phyloP scores from a whole-genome alignment of 495 filamentous ascomycete genomes.

The Daldinia loculata region DNA sequence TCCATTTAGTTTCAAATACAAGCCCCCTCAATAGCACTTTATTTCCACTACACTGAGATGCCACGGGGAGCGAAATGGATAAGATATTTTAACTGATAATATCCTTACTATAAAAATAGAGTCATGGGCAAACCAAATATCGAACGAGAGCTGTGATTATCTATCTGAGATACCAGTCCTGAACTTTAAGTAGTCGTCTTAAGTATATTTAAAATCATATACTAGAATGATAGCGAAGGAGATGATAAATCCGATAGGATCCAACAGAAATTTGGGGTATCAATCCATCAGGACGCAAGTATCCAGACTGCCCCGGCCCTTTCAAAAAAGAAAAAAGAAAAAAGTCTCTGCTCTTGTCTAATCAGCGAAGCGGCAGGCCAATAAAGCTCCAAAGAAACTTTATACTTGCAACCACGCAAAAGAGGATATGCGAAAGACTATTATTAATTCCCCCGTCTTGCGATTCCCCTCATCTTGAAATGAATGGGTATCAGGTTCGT shows the following conservation, averaged over 20 bases:
- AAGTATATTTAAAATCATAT: conserved; percentile 34
- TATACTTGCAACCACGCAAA: conserved; percentile 16
- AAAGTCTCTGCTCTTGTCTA: conserved; percentile 38
- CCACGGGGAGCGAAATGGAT: too few species aligned
- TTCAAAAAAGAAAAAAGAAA: conserved; percentile 12
- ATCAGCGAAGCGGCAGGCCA: conserved; percentile 10
- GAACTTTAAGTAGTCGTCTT: conserved; percentile 4
- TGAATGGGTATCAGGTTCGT: conserved; percentile 47
- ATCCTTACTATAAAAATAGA: not conserved
- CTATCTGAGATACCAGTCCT: conserved; percentile 22
- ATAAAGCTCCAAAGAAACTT: conserved; percentile 3
- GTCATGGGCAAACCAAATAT: not conserved
- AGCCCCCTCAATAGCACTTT: too few species aligned
- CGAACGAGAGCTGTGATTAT: conserved; percentile 38
- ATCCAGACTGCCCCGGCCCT: conserved; percentile 17
- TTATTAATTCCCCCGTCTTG: conserved; percentile 45
- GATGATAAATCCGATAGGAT: conserved; percentile 19
- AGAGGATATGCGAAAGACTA: conserved; percentile 36
- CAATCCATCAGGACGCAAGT: conserved; percentile 32
- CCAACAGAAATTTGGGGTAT: conserved; percentile 37
- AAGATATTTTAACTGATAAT: too few species aligned
- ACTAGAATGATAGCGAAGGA: conserved; percentile 41
- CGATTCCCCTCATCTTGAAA: conserved; percentile 49
- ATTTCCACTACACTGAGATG: too few species aligned
- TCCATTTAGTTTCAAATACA: too few species aligned